A percentile compares a stretch with the other conserved stretches of the same genome.
Evolutionary conservation across 2,329 filamentous ascomycete genomes (phyloP).

Genomic region (Herpomyces periplanetae): DNA sequence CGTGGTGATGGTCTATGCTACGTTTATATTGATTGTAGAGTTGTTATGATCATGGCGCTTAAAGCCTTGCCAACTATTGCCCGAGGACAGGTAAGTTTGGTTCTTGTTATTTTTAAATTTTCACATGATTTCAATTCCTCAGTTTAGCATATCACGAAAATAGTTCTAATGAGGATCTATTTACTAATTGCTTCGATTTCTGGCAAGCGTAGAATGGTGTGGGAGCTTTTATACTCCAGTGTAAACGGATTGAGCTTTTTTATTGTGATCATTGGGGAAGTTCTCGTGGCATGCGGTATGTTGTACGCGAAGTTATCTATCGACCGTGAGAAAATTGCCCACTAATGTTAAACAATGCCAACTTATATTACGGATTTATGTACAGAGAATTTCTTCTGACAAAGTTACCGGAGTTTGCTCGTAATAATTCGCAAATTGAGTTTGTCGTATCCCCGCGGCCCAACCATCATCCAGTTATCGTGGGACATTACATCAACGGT

Average conservation of each 20-base stretch:
- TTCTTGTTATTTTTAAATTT: slow-evolving; percentile 1
- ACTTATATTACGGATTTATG: slow-evolving; percentile 1
- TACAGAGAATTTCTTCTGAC: slow-evolving; percentile 39
- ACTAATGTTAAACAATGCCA: too few species aligned
- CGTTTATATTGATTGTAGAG: slow-evolving; percentile 3
- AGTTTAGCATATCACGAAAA: slow-evolving; percentile 1
- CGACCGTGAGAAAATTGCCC: too few species aligned
- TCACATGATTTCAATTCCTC: slow-evolving; percentile 1
- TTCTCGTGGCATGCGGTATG: slow-evolving; percentile 72
- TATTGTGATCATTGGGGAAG: slow-evolving; percentile 91
- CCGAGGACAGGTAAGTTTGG: slow-evolving; percentile 13
- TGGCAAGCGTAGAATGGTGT: slow-evolving; percentile 99
- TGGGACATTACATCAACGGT: slow-evolving; percentile 73
- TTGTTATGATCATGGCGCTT: slow-evolving; percentile 10
- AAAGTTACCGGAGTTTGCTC: slow-evolving; percentile 33
- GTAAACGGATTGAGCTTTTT: slow-evolving; percentile 74
- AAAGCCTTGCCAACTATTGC: slow-evolving; percentile 14
- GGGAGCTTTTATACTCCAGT: slow-evolving; percentile 83
- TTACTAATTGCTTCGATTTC: slow-evolving; percentile 3
- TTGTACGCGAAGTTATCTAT: too few species aligned
- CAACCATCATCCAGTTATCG: slow-evolving; percentile 53
- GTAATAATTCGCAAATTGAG: slow-evolving; percentile 49
- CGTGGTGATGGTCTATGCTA: background rate
- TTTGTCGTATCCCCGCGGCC: slow-evolving; percentile 65
- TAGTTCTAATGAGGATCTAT: slow-evolving; percentile 3